Conservation (phyloP, 306 rosid species). For the Pterocarpus macrocarpus region DNA sequence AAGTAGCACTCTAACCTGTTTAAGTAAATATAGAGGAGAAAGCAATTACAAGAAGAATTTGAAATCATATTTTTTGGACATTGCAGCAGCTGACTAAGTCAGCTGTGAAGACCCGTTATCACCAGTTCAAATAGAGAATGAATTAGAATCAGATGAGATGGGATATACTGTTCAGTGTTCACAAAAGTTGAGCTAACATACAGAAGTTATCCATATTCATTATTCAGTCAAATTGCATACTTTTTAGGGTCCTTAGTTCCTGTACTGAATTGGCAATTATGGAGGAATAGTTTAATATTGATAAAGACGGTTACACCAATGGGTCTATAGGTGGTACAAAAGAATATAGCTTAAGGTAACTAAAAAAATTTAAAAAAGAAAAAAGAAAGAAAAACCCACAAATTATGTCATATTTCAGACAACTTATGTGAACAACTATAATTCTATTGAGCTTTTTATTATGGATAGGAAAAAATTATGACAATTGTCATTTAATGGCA, state of each 20-base stretch:
- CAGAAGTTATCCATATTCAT: background rate
- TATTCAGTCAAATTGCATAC: slow-evolving; percentile 32
- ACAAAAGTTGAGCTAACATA: slow-evolving; percentile 20
- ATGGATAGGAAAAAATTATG: slow-evolving; percentile 2
- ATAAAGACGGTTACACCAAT: background rate
- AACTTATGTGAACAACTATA: background rate
- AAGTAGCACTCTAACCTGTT: slow-evolving; percentile 87
- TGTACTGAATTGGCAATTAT: slow-evolving; percentile 22
- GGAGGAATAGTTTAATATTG: slow-evolving; percentile 4
- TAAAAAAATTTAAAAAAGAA: background rate
- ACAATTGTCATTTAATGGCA: slow-evolving; percentile 2
- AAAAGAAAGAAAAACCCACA: background rate
- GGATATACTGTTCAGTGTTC: slow-evolving; percentile 8
- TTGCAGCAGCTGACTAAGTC: slow-evolving; percentile 30
- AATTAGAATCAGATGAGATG: slow-evolving; percentile 34
- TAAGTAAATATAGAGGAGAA: slow-evolving; percentile 41
- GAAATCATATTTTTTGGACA: slow-evolving; percentile 36
- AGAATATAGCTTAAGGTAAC: slow-evolving; percentile 4
- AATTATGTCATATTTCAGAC: slow-evolving; percentile 6
- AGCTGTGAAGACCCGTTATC: background rate
- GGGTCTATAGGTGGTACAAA: background rate
- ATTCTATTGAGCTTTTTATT: background rate
- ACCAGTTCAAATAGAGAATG: slow-evolving; percentile 24
- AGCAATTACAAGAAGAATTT: slow-evolving; percentile 40
- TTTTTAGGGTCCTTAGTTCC: slow-evolving; percentile 28